Base-by-base conservation (phyloP, 2,329 filamentous ascomycete species). In the Colletotrichum ledebouriae region DNA sequence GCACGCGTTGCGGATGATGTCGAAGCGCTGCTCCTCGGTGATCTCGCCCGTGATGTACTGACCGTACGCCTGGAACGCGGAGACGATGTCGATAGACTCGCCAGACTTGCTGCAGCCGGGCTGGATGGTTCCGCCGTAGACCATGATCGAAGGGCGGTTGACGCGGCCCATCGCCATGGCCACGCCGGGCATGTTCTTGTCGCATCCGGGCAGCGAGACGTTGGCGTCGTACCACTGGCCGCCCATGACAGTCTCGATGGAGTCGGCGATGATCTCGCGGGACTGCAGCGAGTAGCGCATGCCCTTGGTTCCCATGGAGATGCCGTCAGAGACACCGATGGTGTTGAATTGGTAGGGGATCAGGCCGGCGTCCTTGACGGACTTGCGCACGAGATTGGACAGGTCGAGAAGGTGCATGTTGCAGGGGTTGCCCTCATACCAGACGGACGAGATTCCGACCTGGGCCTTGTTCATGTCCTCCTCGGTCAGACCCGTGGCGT, bases 191-290 rank as follows among this genome's bases (percentile, higher is more conserved):
- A 99, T 98, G 84, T 99, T 99, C 89, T 99, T 99, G 87, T 99
- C 96, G 82, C 96, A 99, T 56, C 96, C 96, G 13, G 96, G 96
- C 75, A 99, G 92, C 60, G 94, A 97, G 78, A 99, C 92, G 81
- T 98, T 98, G 73, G 90, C 95, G 80, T 99, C 96, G 78, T 99
- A 98, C 94, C 94, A 98, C 82, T 99, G 96, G 15, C 94, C 96
- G 73, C 94, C 92, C 94, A 98, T 99, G 75, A 99, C 96, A 5
- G 96, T 98, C 87, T 99, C 96, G 76, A 99, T 97, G 70, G 93
- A 97, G 83, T 99, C 96, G 76, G 96, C 96, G 75, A 99, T 99
- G 76, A 99, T 89, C 81, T 99, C 96, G 79, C 96, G 88, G 73
- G 93, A 97, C 84, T 98, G 96, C 59, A 98, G 86, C 63, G 92